Percentiles rank a stretch among this genome's conserved stretches.
Conservation (phyloP, 2,329 filamentous ascomycete species). For the Septoria linicola region DNA sequence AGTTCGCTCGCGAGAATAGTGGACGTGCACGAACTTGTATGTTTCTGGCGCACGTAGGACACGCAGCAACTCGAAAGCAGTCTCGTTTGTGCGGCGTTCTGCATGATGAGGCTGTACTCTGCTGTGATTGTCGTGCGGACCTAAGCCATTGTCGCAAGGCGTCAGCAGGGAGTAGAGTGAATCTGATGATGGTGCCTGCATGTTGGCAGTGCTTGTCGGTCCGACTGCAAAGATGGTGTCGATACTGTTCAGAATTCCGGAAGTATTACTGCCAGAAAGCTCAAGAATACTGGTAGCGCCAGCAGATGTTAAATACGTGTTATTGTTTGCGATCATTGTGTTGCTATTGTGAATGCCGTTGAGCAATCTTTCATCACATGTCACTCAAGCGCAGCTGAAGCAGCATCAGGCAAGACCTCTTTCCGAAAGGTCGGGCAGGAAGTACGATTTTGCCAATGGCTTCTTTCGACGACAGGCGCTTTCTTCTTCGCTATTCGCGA, state of each 20-base stretch:
- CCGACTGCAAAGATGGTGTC: background rate
- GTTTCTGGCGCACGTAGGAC: background rate
- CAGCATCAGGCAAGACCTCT: background rate
- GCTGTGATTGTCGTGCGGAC: background rate
- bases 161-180: background rate
- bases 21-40: background rate
- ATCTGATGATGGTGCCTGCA: background rate
- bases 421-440: constrained; percentile 1
- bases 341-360: background rate
- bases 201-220: background rate
- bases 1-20: background rate
- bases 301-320: no score
- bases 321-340: background rate
- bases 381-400: background rate
- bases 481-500: background rate
- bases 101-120: background rate
- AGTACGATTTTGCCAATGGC: background rate
- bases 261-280: background rate
- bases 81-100: background rate
- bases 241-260: background rate
- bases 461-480: background rate
- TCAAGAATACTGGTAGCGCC: no score
- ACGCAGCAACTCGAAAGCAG: background rate
- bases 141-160: no score
- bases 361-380: background rate